These are phyloP conservation scores for Starmerella sirachaensis DNA, from an alignment of 805 yeast species.

Conservation along the genomic window DNA sequence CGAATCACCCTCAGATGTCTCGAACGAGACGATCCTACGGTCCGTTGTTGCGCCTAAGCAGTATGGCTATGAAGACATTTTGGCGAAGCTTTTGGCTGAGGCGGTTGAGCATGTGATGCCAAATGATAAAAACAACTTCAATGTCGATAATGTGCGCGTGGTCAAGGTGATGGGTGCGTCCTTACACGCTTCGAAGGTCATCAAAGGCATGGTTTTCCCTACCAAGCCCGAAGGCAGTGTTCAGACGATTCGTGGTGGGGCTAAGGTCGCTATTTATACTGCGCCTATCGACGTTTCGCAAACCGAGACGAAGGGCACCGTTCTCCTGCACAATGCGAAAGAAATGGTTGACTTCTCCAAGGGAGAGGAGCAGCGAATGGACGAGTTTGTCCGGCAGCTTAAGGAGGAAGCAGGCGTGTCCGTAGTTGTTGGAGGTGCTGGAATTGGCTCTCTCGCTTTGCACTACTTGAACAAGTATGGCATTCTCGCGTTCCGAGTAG, in stretches of 20 bases:
- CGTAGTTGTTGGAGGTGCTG: conserved; percentile 89
- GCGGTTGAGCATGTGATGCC: conserved; percentile 75
- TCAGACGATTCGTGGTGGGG: conserved; percentile 44
- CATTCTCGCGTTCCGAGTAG: conserved; percentile 75
- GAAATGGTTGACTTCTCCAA: conserved; percentile 93
- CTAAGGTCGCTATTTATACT: conserved; percentile 85
- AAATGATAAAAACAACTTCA: conserved; percentile 48
- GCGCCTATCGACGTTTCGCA: conserved; percentile 90
- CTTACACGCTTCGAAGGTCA: conserved; percentile 57
- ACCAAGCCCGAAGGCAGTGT: conserved; percentile 92
- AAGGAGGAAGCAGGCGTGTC: conserved; percentile 63
- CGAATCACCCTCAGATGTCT: conserved; percentile 42
- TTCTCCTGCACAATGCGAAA: conserved; percentile 84
- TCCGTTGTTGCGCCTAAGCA: conserved; percentile 81
- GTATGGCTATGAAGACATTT: conserved; percentile 71
- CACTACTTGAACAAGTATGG: conserved; percentile 84
- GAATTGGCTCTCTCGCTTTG: conserved; percentile 82
- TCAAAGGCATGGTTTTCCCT: conserved; percentile 97
- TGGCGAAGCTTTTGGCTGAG: conserved; percentile 68
- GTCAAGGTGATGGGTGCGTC: conserved; percentile 94
- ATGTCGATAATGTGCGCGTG: conserved; percentile 86
- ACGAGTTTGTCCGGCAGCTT: conserved; percentile 70
- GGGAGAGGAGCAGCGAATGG: conserved; percentile 93
- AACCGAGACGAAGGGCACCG: conserved; percentile 98
- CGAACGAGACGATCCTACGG: conserved; percentile 10